Evolutionary conservation across 2,329 filamentous ascomycete species (phyloP).

Genomic region (Chrysoporthe deuterocubensis): DNA sequence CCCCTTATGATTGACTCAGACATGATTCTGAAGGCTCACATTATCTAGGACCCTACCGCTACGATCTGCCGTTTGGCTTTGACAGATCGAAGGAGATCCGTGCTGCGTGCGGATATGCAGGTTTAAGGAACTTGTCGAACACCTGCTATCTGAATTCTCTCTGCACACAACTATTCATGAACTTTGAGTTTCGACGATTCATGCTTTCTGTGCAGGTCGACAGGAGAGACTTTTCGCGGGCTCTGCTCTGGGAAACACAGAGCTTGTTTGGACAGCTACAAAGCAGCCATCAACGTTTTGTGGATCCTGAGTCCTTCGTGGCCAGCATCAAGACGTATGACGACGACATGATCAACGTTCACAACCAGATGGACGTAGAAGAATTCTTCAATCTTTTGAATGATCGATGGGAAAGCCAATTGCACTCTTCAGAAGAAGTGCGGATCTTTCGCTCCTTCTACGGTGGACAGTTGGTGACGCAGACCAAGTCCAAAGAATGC

Average conservation of each 20-base stretch:
- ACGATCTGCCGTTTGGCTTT: conserved; percentile 64
- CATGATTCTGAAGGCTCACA: background rate
- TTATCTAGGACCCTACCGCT: conserved; percentile 52
- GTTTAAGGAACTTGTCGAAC: conserved; percentile 88
- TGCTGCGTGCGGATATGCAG: conserved; percentile 80
- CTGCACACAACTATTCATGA: conserved; percentile 95
- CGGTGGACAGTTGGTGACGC: conserved; percentile 88
- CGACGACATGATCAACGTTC: conserved; percentile 80
- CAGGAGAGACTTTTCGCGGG: conserved; percentile 61
- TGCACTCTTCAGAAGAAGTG: conserved; percentile 70
- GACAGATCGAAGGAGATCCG: conserved; percentile 73
- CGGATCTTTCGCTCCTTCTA: conserved; percentile 81
- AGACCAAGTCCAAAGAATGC: conserved; percentile 94
- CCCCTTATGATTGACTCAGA: background rate
- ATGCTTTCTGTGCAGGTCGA: conserved; percentile 69
- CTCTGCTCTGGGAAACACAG: conserved; percentile 76
- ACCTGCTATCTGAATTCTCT: conserved; percentile 98
- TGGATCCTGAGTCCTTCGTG: conserved; percentile 76
- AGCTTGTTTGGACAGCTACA: conserved; percentile 86
- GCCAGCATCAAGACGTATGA: conserved; percentile 81
- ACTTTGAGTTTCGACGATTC: conserved; percentile 82
- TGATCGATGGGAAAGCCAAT: conserved; percentile 85
- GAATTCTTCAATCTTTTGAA: conserved; percentile 96
- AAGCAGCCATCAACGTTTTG: conserved; percentile 72
- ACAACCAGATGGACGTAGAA: conserved; percentile 95